Evolutionary conservation across 345 rosid species (phyloP).

Genomic region (Salix exigua): DNA sequence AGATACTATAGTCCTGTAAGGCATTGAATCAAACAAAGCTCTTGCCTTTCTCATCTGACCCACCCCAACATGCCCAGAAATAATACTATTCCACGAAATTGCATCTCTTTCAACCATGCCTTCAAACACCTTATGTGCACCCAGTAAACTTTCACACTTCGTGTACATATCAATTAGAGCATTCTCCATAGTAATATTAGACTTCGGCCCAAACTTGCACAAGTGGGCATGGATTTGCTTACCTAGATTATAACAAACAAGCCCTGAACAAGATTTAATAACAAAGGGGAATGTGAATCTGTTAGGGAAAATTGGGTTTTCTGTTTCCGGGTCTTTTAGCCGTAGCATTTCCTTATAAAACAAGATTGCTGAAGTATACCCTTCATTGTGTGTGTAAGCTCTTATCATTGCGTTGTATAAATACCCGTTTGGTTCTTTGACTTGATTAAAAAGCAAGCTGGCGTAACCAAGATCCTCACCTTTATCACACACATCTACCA

Average conservation of each 20-base stretch:
- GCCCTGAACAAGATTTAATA: slow-evolving; percentile 47
- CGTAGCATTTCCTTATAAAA: slow-evolving; percentile 39
- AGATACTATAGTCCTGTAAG: slow-evolving; percentile 10
- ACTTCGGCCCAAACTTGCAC: slow-evolving; percentile 37
- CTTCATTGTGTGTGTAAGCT: slow-evolving; percentile 35
- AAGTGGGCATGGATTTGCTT: slow-evolving; percentile 46
- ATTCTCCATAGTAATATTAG: slow-evolving; percentile 39
- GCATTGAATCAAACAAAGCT: slow-evolving; percentile 15
- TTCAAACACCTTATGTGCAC: slow-evolving; percentile 15
- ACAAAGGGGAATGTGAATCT: slow-evolving; percentile 55
- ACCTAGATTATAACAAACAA: slow-evolving; percentile 27
- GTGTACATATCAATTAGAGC: slow-evolving; percentile 47
- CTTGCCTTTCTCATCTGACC: slow-evolving; percentile 24
- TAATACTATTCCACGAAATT: slow-evolving; percentile 12
- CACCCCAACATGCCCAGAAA: slow-evolving; percentile 13
- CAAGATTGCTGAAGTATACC: slow-evolving; percentile 22
- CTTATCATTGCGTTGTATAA: slow-evolving; percentile 54
- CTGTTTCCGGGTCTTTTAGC: not conserved
- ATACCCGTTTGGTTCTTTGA: slow-evolving; percentile 41
- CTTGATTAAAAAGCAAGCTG: slow-evolving; percentile 38
- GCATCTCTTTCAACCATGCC: slow-evolving; percentile 15
- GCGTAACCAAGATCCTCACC: slow-evolving; percentile 40
- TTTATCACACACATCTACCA: slow-evolving; percentile 44
- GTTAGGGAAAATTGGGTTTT: slow-evolving; percentile 34
- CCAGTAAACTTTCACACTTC: slow-evolving; percentile 31